Evolutionary conservation across 257 asterid species (phyloP), one percentile per base, ranked within the genome.

Genomic region (Cynanchum wilfordii): DNA sequence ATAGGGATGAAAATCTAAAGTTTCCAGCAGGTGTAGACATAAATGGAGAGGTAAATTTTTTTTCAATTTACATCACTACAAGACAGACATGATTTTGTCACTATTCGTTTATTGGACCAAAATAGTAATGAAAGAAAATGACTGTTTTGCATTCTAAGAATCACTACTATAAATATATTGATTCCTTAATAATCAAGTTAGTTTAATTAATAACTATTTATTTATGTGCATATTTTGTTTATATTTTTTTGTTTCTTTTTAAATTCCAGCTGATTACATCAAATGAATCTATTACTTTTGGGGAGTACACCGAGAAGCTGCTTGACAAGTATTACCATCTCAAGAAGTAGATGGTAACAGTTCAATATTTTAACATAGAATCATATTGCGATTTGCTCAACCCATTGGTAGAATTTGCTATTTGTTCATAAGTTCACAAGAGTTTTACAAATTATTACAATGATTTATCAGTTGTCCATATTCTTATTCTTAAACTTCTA

Each of bases 241-340:
- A n/a, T n/a, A 24, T 29, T 54, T 62, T 69, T 73, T 63, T 40
- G 62, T 50, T 5, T 52, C 8, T 66, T 13, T 7, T 50, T 29
- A 11, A 72, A 50, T 42, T 75, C 11, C 88, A 92, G 92, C 76
- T 90, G 76, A 79, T 85, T 65, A 80, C 74, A 66, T 85, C 95
- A 3, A 73, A 81, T 20, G 92, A 82, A 44, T 87, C 87, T 73
- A 85, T 90, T 73, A 87, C 97, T 51, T 93, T 93, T 69, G 98
- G 98, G 76, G 97, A 93, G 55, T 90, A 93, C 60, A 85, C 98
- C 0, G 98, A 90, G 83, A 87, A 85, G 78, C 85, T 93, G 78
- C 89, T 93, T 59, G 96, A 89, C 89, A 89, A 90, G 85, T 93
- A 90, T 78, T 93, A 93, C 78, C 96, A 87, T 71, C 79, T 76